Evolutionary conservation across 805 yeast genomes (phyloP), one percentile per base, ranked within the genome.

Genomic region (Myxozyma sirexii): DNA sequence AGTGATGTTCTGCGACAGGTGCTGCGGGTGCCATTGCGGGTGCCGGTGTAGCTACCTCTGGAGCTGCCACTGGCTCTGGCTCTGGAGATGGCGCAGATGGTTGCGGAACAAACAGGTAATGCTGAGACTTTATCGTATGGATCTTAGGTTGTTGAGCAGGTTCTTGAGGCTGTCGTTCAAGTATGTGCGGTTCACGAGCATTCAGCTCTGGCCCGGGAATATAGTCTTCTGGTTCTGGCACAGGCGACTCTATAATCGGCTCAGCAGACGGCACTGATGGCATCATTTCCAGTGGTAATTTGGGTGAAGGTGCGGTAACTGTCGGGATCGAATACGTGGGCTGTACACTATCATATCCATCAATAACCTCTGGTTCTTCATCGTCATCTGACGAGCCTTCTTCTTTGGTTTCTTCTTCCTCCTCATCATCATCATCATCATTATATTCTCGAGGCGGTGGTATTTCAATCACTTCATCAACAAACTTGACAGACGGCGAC

Each of bases 101-200:
- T 13, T 41, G 56, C 5, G 59, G 59, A 35, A 49, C 47, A 21
- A 59, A 38, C 7, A 54, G 50, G 26, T 58, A 58, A 38, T 58
- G 62, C 52, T 59, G 62, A 7, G 55, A 53, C 27, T 50, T 42
- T 23, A 59, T 50, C 12, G 58, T 58, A 29, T 47, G 62, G 26
- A 58, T 39, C 15, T 39, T 47, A 8, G 54, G 54, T 37, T 39
- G 54, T 38, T 38, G 59, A 24, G 37, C 7, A 47, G 31, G 12
- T 21, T n/a, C 42, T 33, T 6, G 13, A 1, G 33, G 7, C 4
- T n/a, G 31, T 4, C 19, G 42, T 17, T 15, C 42, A 38, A 17
- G 38, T 37, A 31, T 8, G 26, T 3, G 17, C 39, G 43, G 29
- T 21, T 33, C 43, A 33, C 13, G 19, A 48, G 53, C 38, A 15